Evolutionary conservation across 1,139 yeast genomes (phyloP).

Genomic region (Kodamaea plutei): DNA sequence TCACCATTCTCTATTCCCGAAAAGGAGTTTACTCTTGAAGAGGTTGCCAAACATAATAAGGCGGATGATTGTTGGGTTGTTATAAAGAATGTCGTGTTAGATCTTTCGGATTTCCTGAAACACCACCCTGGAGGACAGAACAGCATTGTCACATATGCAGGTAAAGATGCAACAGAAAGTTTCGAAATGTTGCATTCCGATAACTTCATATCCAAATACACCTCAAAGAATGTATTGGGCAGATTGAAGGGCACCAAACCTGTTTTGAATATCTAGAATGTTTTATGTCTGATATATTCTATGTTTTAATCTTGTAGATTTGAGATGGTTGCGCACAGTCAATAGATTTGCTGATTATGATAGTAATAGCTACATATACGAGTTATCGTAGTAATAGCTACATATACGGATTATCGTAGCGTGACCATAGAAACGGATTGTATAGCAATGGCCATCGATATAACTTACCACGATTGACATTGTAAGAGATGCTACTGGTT

Average conservation of each 20-base stretch:
- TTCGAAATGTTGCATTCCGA: slow-evolving; percentile 64
- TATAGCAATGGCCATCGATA: no score
- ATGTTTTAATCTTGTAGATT: background rate
- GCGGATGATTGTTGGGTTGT: slow-evolving; percentile 82
- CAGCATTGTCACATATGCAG: slow-evolving; percentile 74
- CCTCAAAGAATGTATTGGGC: slow-evolving; percentile 46
- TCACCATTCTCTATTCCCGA: slow-evolving; percentile 40
- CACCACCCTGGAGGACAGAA: slow-evolving; percentile 88
- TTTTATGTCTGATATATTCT: no score
- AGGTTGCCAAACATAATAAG: slow-evolving; percentile 61
- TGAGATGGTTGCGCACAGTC: no score
- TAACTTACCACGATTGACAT: no score
- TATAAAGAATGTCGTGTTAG: slow-evolving; percentile 78
- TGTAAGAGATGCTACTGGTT: no score
- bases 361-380: no score
- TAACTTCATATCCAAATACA: slow-evolving; percentile 47
- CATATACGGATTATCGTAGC: no score
- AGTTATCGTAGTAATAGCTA: no score
- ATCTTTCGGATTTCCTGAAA: slow-evolving; percentile 71
- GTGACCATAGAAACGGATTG: no score
- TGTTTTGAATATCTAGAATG: slow-evolving; percentile 24
- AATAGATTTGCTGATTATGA: no score
- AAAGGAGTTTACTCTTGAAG: slow-evolving; percentile 45
- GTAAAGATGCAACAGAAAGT: slow-evolving; percentile 85
- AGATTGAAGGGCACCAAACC: slow-evolving; percentile 45